These are phyloP conservation scores for Termitomyces sp. DNA, from an alignment of 768 basidiomycete genomes.

Conservation along the genomic window DNA sequence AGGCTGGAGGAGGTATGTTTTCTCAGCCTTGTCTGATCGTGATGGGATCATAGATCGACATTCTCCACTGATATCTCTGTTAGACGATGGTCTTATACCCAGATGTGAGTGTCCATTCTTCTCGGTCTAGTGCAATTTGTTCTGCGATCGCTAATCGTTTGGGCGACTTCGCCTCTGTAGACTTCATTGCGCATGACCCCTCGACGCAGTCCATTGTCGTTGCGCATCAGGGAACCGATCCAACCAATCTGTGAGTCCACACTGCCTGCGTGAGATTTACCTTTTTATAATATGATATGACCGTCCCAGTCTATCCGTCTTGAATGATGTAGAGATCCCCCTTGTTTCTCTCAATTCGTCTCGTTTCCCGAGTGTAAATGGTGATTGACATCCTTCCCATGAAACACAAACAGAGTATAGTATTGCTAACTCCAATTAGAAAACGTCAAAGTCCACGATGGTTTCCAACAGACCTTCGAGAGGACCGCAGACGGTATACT, in stretches of 20 bases:
- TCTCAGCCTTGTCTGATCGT: neutral
- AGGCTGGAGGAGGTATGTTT: constrained; percentile 34
- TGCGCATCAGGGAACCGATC: constrained; percentile 41
- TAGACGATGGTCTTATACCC: constrained; percentile 14
- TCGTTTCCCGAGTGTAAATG: constrained; percentile 26
- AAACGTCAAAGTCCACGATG: constrained; percentile 34
- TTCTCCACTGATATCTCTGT: neutral
- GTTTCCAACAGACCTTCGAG: constrained; percentile 39
- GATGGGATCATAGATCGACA: neutral
- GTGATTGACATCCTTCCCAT: constrained; percentile 16
- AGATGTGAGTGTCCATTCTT: constrained; percentile 11
- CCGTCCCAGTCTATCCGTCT: constrained; percentile 28
- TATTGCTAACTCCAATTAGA: constrained; percentile 17
- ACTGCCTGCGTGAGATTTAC: neutral
- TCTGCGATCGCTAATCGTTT: neutral
- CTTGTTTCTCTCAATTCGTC: constrained; percentile 29
- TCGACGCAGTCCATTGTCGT: constrained; percentile 34
- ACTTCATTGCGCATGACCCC: constrained; percentile 37
- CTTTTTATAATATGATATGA: neutral
- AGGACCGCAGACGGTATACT: constrained; percentile 36
- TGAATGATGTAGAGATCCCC: constrained; percentile 34
- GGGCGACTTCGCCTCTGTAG: constrained; percentile 16
- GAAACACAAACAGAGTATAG: neutral
- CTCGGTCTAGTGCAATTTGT: no score
- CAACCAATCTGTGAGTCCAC: constrained; percentile 26